A percentile compares a stretch with the other conserved stretches of the same genome.
phyloP scores from a whole-genome alignment of 257 asterid genomes.

The Nicotiana tomentosiformis region DNA sequence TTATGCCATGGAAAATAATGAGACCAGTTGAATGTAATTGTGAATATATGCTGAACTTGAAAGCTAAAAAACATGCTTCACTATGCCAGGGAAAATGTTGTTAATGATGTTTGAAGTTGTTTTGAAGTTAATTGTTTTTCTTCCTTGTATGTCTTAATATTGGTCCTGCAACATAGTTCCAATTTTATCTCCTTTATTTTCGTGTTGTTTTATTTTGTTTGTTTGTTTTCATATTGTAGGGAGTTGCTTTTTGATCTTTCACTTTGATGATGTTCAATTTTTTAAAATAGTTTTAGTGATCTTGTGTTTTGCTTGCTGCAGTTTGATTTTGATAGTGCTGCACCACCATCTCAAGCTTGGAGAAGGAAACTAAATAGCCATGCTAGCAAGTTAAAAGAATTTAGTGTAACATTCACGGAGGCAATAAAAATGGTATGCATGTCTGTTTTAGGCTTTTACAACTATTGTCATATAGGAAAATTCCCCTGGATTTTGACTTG shows the following conservation, averaged over 20 bases:
- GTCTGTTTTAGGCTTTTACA: background rate
- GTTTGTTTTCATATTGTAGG: background rate
- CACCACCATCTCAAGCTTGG: slow-evolving; percentile 96
- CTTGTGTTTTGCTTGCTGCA: slow-evolving; percentile 31
- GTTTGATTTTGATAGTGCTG: slow-evolving; percentile 84
- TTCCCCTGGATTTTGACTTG: slow-evolving; percentile 4
- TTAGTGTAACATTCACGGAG: slow-evolving; percentile 84
- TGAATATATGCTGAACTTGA: background rate
- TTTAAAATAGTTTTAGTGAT: background rate
- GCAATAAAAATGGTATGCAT: slow-evolving; percentile 80
- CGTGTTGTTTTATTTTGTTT: background rate
- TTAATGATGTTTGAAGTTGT: background rate
- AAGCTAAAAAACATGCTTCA: background rate
- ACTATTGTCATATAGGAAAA: background rate
- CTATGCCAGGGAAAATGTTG: background rate
- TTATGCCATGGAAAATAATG: background rate
- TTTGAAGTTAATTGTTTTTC: background rate
- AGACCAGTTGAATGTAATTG: background rate
- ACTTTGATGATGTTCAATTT: background rate
- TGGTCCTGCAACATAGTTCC: background rate
- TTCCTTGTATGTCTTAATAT: background rate
- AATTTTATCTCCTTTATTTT: background rate
- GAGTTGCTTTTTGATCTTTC: background rate
- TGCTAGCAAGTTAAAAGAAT: slow-evolving; percentile 87
- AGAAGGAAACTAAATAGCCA: slow-evolving; percentile 80